A percentile compares a stretch with the other conserved stretches of the same genome.
These are phyloP conservation scores for Fragilaria crotonensis DNA, from an alignment of 108 stramenopile genomes.

Conservation along the genomic window DNA sequence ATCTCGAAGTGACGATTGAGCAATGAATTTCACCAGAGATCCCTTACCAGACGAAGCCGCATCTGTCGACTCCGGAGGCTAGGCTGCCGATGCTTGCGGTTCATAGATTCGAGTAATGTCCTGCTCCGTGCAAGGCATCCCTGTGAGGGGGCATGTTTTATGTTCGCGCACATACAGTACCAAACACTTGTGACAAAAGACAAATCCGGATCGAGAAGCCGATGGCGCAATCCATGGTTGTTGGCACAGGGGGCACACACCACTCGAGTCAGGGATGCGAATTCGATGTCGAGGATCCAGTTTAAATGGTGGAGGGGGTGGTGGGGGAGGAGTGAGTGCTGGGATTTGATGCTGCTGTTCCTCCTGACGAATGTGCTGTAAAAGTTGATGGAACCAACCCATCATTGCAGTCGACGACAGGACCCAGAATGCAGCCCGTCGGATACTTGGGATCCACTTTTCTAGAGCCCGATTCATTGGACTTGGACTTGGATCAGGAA, in stretches of 20 bases:
- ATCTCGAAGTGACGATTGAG: too few relatives aligned
- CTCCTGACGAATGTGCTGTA: neutral
- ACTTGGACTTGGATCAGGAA: constrained; percentile 9
- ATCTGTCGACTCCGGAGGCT: too few relatives aligned
- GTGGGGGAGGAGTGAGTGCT: constrained; percentile 29
- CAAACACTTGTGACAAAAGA: constrained; percentile 69
- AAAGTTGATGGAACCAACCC: constrained; percentile 8
- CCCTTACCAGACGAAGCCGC: too few relatives aligned
- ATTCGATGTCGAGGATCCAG: constrained; percentile 5
- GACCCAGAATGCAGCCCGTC: neutral
- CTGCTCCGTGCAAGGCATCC: constrained; percentile 45
- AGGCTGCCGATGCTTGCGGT: constrained; percentile 11
- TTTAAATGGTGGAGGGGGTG: constrained; percentile 22
- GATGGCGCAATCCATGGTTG: constrained; percentile 61
- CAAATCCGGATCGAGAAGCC: constrained; percentile 67
- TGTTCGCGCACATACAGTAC: constrained; percentile 33
- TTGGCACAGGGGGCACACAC: constrained; percentile 54
- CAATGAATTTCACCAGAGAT: too few relatives aligned
- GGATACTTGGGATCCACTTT: neutral
- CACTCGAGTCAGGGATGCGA: neutral
- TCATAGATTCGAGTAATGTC: constrained; percentile 59
- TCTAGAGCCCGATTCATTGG: constrained; percentile 2
- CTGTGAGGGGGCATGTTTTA: constrained; percentile 59
- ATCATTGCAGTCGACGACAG: constrained; percentile 6
- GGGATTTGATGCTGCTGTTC: neutral